A percentile compares a stretch with the other conserved stretches of the same genome.
Evolutionary conservation across 1,284 basidiomycete genomes (phyloP).

Genomic region (Cerrena zonata): DNA sequence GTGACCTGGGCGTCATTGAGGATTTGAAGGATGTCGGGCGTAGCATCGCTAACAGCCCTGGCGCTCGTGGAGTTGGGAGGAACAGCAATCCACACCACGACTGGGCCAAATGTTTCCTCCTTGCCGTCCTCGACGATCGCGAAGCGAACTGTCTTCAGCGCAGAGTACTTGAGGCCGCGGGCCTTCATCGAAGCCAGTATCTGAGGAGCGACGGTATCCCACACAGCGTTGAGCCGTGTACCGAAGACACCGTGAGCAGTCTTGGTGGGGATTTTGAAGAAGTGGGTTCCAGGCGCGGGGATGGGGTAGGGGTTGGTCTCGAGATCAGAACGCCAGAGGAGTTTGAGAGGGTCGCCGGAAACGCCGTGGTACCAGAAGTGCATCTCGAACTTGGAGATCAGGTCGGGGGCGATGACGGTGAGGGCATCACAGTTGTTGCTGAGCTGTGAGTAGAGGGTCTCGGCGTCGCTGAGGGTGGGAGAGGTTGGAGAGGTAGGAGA

Average conservation of each 20-base stretch:
- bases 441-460: slow-evolving; percentile 18
- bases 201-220: slow-evolving; percentile 29
- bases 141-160: slow-evolving; percentile 31
- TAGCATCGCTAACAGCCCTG: slow-evolving; percentile 27
- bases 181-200: slow-evolving; percentile 30
- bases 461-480: slow-evolving; percentile 19
- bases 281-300: slow-evolving; percentile 23
- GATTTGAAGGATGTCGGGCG: slow-evolving; percentile 32
- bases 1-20: slow-evolving; percentile 25
- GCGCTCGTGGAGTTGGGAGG: slow-evolving; percentile 32
- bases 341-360: slow-evolving; percentile 30
- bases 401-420: slow-evolving; percentile 19
- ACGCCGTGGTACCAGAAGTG: slow-evolving; percentile 29
- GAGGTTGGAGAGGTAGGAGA: slow-evolving; percentile 18
- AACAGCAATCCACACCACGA: slow-evolving; percentile 35
- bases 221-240: slow-evolving; percentile 26
- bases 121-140: slow-evolving; percentile 26
- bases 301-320: slow-evolving; percentile 28
- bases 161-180: slow-evolving; percentile 28
- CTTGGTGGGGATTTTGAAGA: slow-evolving; percentile 30
- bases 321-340: slow-evolving; percentile 34
- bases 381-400: slow-evolving; percentile 27
- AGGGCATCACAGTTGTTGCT: slow-evolving; percentile 15
- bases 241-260: slow-evolving; percentile 33
- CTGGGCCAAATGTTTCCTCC: slow-evolving; percentile 27